Base-by-base conservation (phyloP, 2,329 filamentous ascomycete genomes). In the Microsporum canis region DNA sequence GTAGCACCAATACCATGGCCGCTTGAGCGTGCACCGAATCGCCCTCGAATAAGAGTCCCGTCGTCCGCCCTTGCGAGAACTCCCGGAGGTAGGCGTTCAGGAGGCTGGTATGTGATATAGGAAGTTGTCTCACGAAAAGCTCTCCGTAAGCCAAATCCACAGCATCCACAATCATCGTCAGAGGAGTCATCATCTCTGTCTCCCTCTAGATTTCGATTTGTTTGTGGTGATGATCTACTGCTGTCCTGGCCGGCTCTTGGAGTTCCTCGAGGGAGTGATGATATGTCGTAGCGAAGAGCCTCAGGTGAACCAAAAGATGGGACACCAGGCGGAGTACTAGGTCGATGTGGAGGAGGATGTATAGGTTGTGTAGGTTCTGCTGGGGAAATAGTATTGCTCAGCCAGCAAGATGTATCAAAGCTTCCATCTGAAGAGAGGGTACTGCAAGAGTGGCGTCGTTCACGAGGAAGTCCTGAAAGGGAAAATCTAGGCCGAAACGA, bases 261-360 rank as follows among this genome's bases (percentile, higher is more conserved):
- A 38, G 12, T 43, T 27, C 14, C 29, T 45, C 29, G 17, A 33
- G 49, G 36, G 14, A 14, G 57, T 39, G 62, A 43, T 27, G 58
- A 58, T 23, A 65, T 64, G 43, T 41, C 59, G 60, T 65, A 71
- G n/a, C 62, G 62, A 10, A 75, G 65, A 8, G 76, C 76, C 66
- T 77, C 74, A 36, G 66, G 66, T 1, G 71, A 73, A 29, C 75
- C 74, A 62, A 78, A 78, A 1, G 74, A 73, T 4, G 76, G 76
- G 43, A 79, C 66, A 0, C 77, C 76, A 1, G 75, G 74, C 23
- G 77, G 76, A 2, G 77, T 79, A 2, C 72, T 71, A 17, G 67
- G 63, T 62, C 76, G 68, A 34, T 66, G 61, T 10, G 75, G 75
- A 34, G 76, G 75, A 60, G 73, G 70, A 61, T 69, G 72, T 57